These are phyloP conservation scores for Lactarius akahatsu DNA, from an alignment of 768 basidiomycete genomes.

Conservation along the genomic window DNA sequence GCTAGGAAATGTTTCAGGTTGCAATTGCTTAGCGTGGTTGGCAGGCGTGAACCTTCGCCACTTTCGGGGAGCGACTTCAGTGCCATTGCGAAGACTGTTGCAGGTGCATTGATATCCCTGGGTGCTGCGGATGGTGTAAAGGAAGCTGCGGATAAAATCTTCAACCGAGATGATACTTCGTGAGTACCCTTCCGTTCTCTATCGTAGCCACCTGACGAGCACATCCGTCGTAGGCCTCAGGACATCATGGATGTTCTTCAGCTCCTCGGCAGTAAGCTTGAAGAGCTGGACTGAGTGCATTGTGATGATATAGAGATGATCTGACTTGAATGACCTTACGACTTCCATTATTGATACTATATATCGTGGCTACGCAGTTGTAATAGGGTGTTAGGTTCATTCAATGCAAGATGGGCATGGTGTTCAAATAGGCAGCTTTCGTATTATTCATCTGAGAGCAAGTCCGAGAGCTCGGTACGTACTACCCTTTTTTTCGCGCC, in stretches of 20 bases:
- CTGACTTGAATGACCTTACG: background rate
- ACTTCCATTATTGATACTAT: background rate
- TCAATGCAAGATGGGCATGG: background rate
- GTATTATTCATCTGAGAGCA: background rate
- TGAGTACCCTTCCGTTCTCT: background rate
- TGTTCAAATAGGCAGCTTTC: background rate
- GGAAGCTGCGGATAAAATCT: no score
- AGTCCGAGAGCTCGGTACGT: background rate
- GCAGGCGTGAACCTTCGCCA: background rate
- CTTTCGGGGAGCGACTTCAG: background rate
- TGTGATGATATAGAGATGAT: background rate
- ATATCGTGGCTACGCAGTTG: background rate
- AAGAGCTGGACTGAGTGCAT: background rate
- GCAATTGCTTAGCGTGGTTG: background rate
- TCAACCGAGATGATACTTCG: background rate
- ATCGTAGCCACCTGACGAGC: background rate
- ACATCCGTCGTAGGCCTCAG: background rate
- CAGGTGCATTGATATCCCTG: no score
- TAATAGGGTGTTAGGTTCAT: background rate
- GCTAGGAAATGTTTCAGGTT: background rate
- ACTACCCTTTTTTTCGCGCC: background rate
- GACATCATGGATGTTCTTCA: background rate
- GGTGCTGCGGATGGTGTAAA: no score
- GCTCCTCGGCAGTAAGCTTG: background rate
- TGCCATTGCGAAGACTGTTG: no score